These are phyloP conservation scores for Claviceps humidiphila DNA, from an alignment of 2,329 filamentous ascomycete genomes.

Conservation along the genomic window DNA sequence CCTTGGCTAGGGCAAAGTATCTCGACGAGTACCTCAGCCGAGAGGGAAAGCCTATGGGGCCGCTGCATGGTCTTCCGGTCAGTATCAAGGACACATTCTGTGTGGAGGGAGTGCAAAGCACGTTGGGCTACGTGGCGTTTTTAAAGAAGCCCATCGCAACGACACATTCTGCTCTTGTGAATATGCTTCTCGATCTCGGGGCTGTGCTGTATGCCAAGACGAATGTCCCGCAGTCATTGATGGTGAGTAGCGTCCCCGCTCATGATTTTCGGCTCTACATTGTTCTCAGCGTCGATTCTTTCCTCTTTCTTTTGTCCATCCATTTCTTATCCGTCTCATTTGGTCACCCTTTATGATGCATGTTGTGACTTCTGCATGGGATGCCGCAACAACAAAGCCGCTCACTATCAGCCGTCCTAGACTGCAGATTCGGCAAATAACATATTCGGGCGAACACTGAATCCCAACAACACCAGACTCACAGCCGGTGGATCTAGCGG, in stretches of 20 bases:
- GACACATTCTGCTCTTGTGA: conserved; percentile 12
- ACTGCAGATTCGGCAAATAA: conserved; percentile 26
- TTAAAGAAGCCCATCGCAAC: conserved; percentile 10
- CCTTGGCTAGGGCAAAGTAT: conserved; percentile 6
- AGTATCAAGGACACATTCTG: conserved; percentile 16
- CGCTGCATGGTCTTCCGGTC: conserved; percentile 13
- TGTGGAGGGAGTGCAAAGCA: conserved; percentile 12
- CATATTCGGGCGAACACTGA: conserved; percentile 14
- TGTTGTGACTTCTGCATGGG: neutral
- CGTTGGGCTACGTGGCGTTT: conserved; percentile 15
- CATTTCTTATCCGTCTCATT: neutral
- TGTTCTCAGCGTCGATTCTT: too few species aligned
- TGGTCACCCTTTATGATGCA: neutral
- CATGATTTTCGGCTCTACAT: neutral
- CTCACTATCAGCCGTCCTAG: conserved; percentile 2
- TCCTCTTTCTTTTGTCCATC: neutral
- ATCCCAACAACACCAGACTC: conserved; percentile 20
- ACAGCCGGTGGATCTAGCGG: conserved; percentile 14
- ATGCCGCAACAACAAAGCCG: too few species aligned
- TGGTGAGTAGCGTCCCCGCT: conserved; percentile 24
- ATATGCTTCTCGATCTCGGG: conserved; percentile 14
- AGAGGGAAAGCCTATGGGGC: conserved; percentile 8
- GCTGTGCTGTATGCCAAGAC: conserved; percentile 27
- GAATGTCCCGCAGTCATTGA: conserved; percentile 48
- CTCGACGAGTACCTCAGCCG: conserved; percentile 8